Evolutionary conservation across 192 early-diverging fungal genomes (phyloP).

Genomic region (Jimgerdemannia lactiflua): DNA sequence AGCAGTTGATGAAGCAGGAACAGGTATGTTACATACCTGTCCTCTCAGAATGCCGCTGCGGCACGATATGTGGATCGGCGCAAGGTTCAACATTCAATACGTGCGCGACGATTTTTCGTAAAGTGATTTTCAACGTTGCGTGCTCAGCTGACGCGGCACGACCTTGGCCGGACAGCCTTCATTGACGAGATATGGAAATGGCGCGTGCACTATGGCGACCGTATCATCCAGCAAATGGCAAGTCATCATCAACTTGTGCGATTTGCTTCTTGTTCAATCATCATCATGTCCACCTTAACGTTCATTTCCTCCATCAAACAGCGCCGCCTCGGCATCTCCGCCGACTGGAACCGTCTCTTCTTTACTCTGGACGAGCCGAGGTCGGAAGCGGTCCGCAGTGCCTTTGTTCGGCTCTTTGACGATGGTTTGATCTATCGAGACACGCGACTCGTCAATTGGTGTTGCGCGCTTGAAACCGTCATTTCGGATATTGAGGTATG

Average conservation of each 20-base stretch:
- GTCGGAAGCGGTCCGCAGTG: conserved; percentile 77
- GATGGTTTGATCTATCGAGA: conserved; percentile 90
- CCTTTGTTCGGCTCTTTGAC: conserved; percentile 85
- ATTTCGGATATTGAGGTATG: conserved; percentile 91
- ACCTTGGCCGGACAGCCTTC: conserved; percentile 85
- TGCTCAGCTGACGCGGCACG: conserved; percentile 64
- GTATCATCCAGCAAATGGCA: conserved; percentile 80
- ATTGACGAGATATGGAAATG: conserved; percentile 85
- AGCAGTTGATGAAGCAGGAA: conserved; percentile 72
- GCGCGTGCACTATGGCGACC: conserved; percentile 73
- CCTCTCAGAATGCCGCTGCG: not conserved
- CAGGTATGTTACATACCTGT: conserved; percentile 11
- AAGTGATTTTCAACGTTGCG: not conserved
- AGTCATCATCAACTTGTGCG: conserved; percentile 1
- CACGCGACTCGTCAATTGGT: conserved; percentile 96
- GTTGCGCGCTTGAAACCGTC: conserved; percentile 88
- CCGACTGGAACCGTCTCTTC: conserved; percentile 81
- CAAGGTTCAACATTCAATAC: too few species aligned
- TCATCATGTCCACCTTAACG: not conserved
- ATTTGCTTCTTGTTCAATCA: not conserved
- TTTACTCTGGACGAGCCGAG: conserved; percentile 91
- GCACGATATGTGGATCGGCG: not conserved
- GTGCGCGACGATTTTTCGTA: not conserved
- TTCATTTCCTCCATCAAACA: not conserved
- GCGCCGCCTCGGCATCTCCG: conserved; percentile 75